A percentile compares a stretch with the other conserved stretches of the same genome.
phyloP scores from a whole-genome alignment of 805 yeast genomes.

The Teunomyces atbi region DNA sequence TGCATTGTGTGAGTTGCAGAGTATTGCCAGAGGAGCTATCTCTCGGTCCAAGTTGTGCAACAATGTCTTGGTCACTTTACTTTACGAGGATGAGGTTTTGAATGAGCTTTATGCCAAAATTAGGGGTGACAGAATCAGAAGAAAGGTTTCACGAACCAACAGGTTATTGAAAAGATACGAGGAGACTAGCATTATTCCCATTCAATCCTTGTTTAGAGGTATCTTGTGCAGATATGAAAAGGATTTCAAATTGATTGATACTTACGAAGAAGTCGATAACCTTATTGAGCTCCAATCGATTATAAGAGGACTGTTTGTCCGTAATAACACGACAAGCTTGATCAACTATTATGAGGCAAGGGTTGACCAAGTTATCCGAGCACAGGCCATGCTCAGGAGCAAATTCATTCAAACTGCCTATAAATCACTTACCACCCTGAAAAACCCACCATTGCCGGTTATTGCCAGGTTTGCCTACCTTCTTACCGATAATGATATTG shows the following conservation, averaged over 20 bases:
- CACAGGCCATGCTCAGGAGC: constrained; percentile 75
- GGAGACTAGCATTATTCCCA: constrained; percentile 26
- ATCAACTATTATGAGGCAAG: constrained; percentile 52
- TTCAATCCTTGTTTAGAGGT: constrained; percentile 67
- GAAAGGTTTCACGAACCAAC: constrained; percentile 18
- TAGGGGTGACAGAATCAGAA: constrained; percentile 43
- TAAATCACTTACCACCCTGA: constrained; percentile 61
- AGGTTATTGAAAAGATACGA: constrained; percentile 14
- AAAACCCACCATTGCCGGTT: constrained; percentile 75
- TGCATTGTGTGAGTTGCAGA: constrained; percentile 33
- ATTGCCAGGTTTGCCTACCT: constrained; percentile 75
- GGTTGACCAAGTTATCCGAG: constrained; percentile 56
- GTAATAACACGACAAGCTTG: constrained; percentile 35
- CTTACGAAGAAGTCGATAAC: constrained; percentile 42
- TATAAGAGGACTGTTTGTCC: constrained; percentile 46
- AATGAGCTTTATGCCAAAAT: constrained; percentile 41
- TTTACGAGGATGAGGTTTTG: constrained; percentile 37
- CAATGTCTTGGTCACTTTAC: constrained; percentile 39
- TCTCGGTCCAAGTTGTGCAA: constrained; percentile 43
- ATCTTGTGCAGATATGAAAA: constrained; percentile 54
- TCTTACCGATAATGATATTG: constrained; percentile 68
- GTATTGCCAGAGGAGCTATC: constrained; percentile 45
- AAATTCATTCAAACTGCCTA: constrained; percentile 70
- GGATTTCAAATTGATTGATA: constrained; percentile 54
- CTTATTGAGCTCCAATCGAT: constrained; percentile 53